phyloP scores from a whole-genome alignment of 768 basidiomycete genomes.

The Pleurotus tuber-regium region DNA sequence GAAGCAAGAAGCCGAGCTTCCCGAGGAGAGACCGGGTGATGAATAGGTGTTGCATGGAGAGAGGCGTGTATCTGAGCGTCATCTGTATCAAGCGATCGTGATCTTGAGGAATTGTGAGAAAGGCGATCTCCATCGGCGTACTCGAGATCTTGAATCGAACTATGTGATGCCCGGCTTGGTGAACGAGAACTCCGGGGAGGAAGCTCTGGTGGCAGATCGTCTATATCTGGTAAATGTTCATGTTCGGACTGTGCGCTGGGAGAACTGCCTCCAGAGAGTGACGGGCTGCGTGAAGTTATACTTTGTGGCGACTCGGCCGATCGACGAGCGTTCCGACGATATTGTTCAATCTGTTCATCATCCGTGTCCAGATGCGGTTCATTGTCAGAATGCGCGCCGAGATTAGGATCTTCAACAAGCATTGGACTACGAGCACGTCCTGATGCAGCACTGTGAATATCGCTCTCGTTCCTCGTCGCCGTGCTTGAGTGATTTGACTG shows the following conservation, averaged over 20 bases:
- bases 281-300: neutral
- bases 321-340: too few relatives aligned
- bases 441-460: too few relatives aligned
- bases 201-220: neutral
- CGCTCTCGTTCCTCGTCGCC: too few relatives aligned
- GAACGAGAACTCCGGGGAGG: neutral
- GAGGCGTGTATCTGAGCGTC: neutral
- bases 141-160: neutral
- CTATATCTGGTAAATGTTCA: neutral
- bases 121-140: neutral
- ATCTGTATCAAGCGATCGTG: neutral
- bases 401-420: neutral
- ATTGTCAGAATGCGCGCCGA: neutral
- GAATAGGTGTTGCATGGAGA: neutral
- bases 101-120: neutral
- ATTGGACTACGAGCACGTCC: too few relatives aligned
- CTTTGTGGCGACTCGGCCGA: neutral
- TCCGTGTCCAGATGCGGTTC: neutral
- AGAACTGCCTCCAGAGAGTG: neutral
- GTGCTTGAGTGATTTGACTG: too few relatives aligned
- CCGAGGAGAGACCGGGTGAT: neutral
- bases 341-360: neutral
- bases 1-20: neutral
- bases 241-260: neutral
- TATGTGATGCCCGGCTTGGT: neutral